phyloP scores from a whole-genome alignment of 192 early-diverging fungal genomes.

The Coemansia umbellata region DNA sequence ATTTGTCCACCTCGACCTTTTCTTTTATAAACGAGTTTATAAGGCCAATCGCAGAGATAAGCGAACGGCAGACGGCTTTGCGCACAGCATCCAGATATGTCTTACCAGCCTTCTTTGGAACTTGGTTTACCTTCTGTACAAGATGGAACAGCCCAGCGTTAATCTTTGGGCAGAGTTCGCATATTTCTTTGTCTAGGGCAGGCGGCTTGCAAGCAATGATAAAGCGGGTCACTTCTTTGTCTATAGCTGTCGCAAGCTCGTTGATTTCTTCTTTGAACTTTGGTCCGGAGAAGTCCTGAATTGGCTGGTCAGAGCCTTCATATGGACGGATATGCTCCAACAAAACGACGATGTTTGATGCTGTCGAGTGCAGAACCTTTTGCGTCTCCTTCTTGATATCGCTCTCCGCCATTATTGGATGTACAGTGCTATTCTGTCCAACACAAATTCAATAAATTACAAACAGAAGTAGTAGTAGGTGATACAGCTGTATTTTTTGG shows the following conservation, averaged over 20 bases:
- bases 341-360: constrained; percentile 19
- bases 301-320: constrained; percentile 21
- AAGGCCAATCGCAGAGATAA: constrained; percentile 24
- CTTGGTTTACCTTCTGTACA: constrained; percentile 18
- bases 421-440: no score
- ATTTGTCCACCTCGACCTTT: constrained; percentile 24
- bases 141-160: constrained; percentile 44
- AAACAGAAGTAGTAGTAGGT: no score
- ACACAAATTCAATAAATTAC: no score
- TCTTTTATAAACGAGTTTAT: constrained; percentile 41
- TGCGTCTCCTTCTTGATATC: constrained; percentile 28
- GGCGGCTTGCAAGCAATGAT: constrained; percentile 49
- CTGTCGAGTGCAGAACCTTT: constrained; percentile 23
- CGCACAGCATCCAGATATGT: constrained; percentile 33
- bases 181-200: constrained; percentile 28
- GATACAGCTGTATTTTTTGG: neutral
- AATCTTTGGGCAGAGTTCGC: constrained; percentile 43
- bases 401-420: constrained; percentile 13
- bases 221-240: constrained; percentile 44
- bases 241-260: constrained; percentile 29
- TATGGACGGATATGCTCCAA: constrained; percentile 26
- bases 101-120: constrained; percentile 38
- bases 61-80: constrained; percentile 20
- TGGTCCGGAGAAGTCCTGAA: constrained; percentile 15
- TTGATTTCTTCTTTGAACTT: constrained; percentile 19